Evolutionary conservation across 1,284 basidiomycete genomes (phyloP), one percentile per base, ranked within the genome.

Genomic region (Hemileia vastatrix): DNA sequence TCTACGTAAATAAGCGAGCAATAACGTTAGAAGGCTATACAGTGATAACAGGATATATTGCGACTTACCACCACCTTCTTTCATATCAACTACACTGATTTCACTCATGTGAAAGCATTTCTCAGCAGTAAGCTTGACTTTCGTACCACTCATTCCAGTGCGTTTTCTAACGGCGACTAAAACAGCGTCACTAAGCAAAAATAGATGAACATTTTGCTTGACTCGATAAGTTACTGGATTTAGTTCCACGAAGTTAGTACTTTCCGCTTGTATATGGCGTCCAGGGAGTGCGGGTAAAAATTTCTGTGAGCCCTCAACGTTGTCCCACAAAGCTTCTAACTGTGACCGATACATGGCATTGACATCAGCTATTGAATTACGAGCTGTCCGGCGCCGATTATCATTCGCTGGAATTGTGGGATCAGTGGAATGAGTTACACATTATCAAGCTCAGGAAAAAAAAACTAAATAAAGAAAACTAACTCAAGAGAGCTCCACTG

Each of bases 141-240:
- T 75, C 69, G 87, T 88, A 15, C 84, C 84, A 59, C 33, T 40
- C 52, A 60, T 60, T 15, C 32, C 33, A 24, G 32, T 49, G 13
- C 33, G 53, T 54, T 65, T 71, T 67, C 65, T 70, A 66, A 87
- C 82, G 0, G 92, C 91, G 0, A 97, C 86, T 21, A 98, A 80
- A 9, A 98, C 83, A 9, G 88, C 81, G 75, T 98, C 95, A 71
- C 94, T 91, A 13, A 98, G 80, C 6, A 98, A 79, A 58, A 97
- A 88, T 69, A 98, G 86, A 66, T 87, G 86, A 36, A 94, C 90
- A 47, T 84, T 82, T 64, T 90, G 87, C 60, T 88, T 86, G 9
- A 88, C 83, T 76, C 91, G 94, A 81, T 96, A 98, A 0, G 95
- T 98, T 1, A 95, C 94, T 0, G 91, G 81, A 69, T 98, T 95